Evolutionary conservation across 371 early-diverging fungal genomes (phyloP).

Genomic region (Rhizomucor pusillus): DNA sequence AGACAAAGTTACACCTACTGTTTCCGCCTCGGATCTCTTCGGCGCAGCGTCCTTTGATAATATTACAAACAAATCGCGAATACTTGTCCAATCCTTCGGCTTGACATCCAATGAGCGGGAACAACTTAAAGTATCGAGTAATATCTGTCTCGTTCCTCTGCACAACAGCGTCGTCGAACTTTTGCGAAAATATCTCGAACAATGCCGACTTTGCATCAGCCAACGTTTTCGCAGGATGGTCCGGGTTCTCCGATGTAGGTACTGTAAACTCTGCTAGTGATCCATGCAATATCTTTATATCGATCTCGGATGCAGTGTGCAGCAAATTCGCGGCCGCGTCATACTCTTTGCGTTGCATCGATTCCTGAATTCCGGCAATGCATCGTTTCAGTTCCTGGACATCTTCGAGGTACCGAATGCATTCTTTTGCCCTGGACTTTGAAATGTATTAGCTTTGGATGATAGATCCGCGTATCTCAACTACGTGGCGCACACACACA

Average conservation of each 20-base stretch:
- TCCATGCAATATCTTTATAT: conserved; percentile 62
- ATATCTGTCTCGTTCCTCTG: conserved; percentile 71
- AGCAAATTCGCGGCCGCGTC: conserved; percentile 76
- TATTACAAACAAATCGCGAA: conserved; percentile 79
- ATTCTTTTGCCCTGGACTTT: conserved; percentile 67
- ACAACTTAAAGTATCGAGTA: conserved; percentile 83
- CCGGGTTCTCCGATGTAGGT: conserved; percentile 63
- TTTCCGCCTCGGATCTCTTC: conserved; percentile 54
- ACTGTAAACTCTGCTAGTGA: conserved; percentile 71
- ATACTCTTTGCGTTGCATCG: conserved; percentile 66
- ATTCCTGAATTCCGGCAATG: conserved; percentile 69
- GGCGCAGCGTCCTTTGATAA: conserved; percentile 67
- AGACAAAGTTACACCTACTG: conserved; percentile 25
- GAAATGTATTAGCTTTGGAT: conserved; percentile 1
- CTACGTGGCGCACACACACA: too few species aligned
- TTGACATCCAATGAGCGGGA: conserved; percentile 81
- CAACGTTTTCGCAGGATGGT: conserved; percentile 65
- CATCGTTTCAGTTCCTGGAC: conserved; percentile 76
- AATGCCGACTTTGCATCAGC: conserved; percentile 60
- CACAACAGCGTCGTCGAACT: conserved; percentile 80
- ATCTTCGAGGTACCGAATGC: conserved; percentile 69
- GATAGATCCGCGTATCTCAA: too few species aligned
- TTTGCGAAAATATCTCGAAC: conserved; percentile 64
- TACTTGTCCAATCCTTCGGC: conserved; percentile 85
- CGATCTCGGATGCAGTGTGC: conserved; percentile 64